A percentile compares a stretch with the other conserved stretches of the same genome.
phyloP scores from a whole-genome alignment of 495 filamentous ascomycete genomes.

The Aspergillus cristatus region DNA sequence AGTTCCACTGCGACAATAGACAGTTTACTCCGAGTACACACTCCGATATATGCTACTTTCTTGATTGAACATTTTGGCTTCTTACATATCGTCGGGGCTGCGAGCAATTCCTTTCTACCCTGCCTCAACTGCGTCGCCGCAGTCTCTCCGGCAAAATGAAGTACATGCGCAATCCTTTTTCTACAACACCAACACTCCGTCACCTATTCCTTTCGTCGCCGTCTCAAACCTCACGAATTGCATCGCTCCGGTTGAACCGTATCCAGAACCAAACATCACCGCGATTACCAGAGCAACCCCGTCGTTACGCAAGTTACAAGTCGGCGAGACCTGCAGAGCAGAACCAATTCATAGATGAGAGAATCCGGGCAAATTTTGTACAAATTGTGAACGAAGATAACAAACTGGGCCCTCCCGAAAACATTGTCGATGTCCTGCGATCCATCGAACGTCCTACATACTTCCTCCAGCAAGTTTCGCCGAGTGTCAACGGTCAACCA shows the following conservation, averaged over 20 bases:
- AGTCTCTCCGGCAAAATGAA: constrained; percentile 26
- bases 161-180: constrained; percentile 29
- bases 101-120: no score
- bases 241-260: constrained; percentile 7
- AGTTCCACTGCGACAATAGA: no score
- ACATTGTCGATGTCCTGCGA: constrained; percentile 33
- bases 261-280: constrained; percentile 6
- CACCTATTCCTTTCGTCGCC: constrained; percentile 23
- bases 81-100: no score
- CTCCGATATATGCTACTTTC: no score
- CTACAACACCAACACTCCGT: constrained; percentile 30
- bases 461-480: constrained; percentile 50
- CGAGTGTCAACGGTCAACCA: constrained; percentile 13
- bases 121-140: no score
- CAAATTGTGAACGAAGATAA: constrained; percentile 45
- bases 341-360: constrained; percentile 35
- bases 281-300: constrained; percentile 8
- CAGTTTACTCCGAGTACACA: no score
- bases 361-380: constrained; percentile 45
- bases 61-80: no score
- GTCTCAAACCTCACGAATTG: constrained; percentile 8
- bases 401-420: constrained; percentile 35
- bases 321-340: constrained; percentile 4
- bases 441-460: constrained; percentile 39
- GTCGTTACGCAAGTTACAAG: constrained; percentile 4